Conservation (phyloP, 1,284 basidiomycete species). For the Calocybe gambosa region DNA sequence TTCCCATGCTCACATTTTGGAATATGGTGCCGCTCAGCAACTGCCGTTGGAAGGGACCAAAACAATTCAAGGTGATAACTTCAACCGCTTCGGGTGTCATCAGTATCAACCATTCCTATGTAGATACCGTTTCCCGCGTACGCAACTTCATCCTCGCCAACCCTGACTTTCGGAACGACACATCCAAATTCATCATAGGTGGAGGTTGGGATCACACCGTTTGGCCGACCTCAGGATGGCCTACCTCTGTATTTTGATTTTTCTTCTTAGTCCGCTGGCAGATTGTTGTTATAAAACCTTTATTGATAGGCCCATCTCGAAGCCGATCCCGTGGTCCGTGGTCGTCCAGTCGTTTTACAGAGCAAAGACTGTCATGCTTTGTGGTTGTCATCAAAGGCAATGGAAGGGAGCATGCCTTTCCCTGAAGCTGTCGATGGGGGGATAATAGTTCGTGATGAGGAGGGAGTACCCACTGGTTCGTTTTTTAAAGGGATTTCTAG, state of each 20-base stretch:
- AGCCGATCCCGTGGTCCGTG: slow-evolving; percentile 56
- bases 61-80: slow-evolving; percentile 45
- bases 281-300: slow-evolving; percentile 1
- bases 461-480: slow-evolving; percentile 70
- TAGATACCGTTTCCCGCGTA: slow-evolving; percentile 63
- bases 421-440: slow-evolving; percentile 74
- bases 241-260: slow-evolving; percentile 53
- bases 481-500: not conserved
- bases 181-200: slow-evolving; percentile 67
- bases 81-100: not conserved
- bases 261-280: not conserved
- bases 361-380: slow-evolving; percentile 87
- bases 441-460: slow-evolving; percentile 63
- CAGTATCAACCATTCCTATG: not conserved
- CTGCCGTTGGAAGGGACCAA: slow-evolving; percentile 62
- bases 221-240: slow-evolving; percentile 64
- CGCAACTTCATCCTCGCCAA: slow-evolving; percentile 59
- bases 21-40: slow-evolving; percentile 64
- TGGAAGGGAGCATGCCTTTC: slow-evolving; percentile 56
- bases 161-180: slow-evolving; percentile 47
- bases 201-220: slow-evolving; percentile 92
- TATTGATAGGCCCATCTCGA: slow-evolving; percentile 63
- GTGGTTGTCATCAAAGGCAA: slow-evolving; percentile 70
- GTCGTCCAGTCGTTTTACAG: slow-evolving; percentile 67
- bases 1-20: slow-evolving; percentile 76